Percentiles rank a stretch among this genome's conserved stretches.
phyloP scores from a whole-genome alignment of 495 filamentous ascomycete species.

The Amniculicola lignicola region DNA sequence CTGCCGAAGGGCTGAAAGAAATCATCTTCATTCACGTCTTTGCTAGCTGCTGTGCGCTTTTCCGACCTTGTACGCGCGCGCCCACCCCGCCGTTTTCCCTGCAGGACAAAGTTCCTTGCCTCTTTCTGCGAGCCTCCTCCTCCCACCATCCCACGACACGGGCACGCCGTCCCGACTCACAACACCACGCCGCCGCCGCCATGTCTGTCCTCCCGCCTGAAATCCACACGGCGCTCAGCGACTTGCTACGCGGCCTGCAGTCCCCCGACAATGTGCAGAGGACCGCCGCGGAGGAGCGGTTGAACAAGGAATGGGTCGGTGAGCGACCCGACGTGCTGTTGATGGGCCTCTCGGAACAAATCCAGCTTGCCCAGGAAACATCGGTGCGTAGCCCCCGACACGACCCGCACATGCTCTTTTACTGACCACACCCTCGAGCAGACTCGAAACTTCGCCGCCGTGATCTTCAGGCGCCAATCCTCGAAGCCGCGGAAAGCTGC shows the following conservation, averaged over 20 bases:
- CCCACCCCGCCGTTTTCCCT: conserved; percentile 1
- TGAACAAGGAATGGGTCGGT: conserved; percentile 84
- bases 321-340: conserved; percentile 78
- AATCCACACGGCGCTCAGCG: conserved; percentile 73
- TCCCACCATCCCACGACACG: not conserved
- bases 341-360: conserved; percentile 92
- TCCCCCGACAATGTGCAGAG: conserved; percentile 86
- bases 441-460: conserved; percentile 85
- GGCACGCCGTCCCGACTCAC: conserved; percentile 9
- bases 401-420: not conserved
- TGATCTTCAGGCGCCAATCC: conserved; percentile 91
- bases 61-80: not conserved
- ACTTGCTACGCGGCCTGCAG: conserved; percentile 80
- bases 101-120: conserved; percentile 4
- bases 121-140: conserved; percentile 6
- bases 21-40: not conserved
- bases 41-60: not conserved
- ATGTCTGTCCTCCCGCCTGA: conserved; percentile 87
- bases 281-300: conserved; percentile 79
- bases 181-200: not conserved
- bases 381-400: conserved; percentile 10
- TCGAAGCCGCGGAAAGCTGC: conserved; percentile 78
- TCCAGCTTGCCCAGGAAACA: conserved; percentile 65
- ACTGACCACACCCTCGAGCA: conserved; percentile 38
- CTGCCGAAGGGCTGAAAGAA: not conserved